Conservation (phyloP, 2,329 filamentous ascomycete genomes). For the Fusarium torulosum region DNA sequence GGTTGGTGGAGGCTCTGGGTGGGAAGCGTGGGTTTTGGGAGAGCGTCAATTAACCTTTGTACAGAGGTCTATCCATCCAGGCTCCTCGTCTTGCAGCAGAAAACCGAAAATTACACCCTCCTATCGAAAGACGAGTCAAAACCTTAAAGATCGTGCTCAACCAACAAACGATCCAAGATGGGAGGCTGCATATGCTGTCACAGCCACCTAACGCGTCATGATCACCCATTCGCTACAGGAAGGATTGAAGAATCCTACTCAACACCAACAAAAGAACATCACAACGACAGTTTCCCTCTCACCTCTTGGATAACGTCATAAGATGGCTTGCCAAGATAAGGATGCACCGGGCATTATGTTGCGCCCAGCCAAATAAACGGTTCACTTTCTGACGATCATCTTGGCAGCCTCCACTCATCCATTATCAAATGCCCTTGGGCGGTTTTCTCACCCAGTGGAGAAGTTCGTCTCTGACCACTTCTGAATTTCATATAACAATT, state of each 20-base stretch:
- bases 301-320: slow-evolving; percentile 39
- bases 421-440: background rate
- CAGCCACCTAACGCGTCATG: slow-evolving; percentile 17
- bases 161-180: background rate
- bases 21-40: background rate
- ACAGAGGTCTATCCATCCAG: background rate
- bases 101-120: background rate
- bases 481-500: slow-evolving; percentile 33
- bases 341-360: slow-evolving; percentile 33
- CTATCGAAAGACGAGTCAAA: background rate
- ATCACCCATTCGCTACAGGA: background rate
- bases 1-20: background rate
- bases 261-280: slow-evolving; percentile 11
- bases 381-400: slow-evolving; percentile 30
- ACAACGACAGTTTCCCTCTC: slow-evolving; percentile 4
- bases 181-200: background rate
- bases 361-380: slow-evolving; percentile 26
- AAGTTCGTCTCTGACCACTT: background rate
- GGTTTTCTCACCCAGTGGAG: background rate
- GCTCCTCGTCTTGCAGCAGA: fast-evolving
- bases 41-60: background rate
- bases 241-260: background rate
- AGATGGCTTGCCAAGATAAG: slow-evolving; percentile 25
- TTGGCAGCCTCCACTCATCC: slow-evolving; percentile 41
- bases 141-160: fast-evolving